phyloP scores from a whole-genome alignment of 2,329 filamentous ascomycete species.

The Anisogramma anomala region DNA sequence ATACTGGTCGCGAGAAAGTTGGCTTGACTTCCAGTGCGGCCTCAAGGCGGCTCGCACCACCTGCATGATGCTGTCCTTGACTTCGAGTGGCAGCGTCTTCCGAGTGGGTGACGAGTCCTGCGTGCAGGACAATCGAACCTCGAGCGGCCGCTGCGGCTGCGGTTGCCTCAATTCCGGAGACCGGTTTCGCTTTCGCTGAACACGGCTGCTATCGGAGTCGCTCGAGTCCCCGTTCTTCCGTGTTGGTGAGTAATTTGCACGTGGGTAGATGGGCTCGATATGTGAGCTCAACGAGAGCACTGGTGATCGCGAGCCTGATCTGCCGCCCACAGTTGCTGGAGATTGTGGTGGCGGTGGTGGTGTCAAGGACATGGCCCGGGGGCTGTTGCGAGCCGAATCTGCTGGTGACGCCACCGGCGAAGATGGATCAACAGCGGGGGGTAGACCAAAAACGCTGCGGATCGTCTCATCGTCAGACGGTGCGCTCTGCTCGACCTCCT shows the following conservation, averaged over 20 bases:
- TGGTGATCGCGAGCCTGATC: constrained; percentile 48
- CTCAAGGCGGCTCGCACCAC: constrained; percentile 77
- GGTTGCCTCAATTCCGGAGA: constrained; percentile 41
- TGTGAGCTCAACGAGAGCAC: constrained; percentile 55
- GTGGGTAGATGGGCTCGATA: constrained; percentile 63
- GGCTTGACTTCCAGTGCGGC: constrained; percentile 68
- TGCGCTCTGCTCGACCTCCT: constrained; percentile 66
- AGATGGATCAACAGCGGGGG: constrained; percentile 22
- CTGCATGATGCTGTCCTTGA: constrained; percentile 78
- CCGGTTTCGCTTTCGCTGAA: constrained; percentile 6
- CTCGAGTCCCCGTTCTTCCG: constrained; percentile 33
- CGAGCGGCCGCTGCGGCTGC: constrained; percentile 36
- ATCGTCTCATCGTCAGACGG: constrained; percentile 46
- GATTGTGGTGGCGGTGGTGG: constrained; percentile 50
- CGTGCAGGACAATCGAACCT: constrained; percentile 34
- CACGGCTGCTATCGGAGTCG: constrained; percentile 29
- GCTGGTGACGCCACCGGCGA: constrained; percentile 47
- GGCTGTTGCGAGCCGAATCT: constrained; percentile 53
- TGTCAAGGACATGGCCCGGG: constrained; percentile 54
- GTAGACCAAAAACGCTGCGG: constrained; percentile 28
- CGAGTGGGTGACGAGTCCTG: constrained; percentile 59
- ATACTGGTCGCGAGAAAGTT: constrained; percentile 80
- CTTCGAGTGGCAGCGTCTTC: constrained; percentile 57
- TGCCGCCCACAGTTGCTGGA: constrained; percentile 33
- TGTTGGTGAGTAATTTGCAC: constrained; percentile 60